A percentile compares a stretch with the other conserved stretches of the same genome.
These are phyloP conservation scores for Evansstolkia leycettana DNA, from an alignment of 495 filamentous ascomycete species.

Conservation along the genomic window DNA sequence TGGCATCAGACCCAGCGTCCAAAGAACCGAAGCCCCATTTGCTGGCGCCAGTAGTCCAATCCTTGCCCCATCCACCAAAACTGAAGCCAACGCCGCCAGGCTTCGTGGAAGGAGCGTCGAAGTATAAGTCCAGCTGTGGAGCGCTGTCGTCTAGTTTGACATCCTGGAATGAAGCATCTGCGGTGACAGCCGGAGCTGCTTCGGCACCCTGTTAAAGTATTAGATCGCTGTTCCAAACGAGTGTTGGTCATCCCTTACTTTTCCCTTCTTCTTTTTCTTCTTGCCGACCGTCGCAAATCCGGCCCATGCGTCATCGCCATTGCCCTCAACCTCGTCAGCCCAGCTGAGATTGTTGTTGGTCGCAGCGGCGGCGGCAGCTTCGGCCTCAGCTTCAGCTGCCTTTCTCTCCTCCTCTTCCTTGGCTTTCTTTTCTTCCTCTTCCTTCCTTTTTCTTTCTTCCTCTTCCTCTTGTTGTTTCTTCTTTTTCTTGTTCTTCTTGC, in stretches of 20 bases:
- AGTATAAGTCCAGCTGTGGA: conserved; percentile 34
- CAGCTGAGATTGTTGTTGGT: conserved; percentile 27
- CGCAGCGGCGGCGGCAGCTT: conserved; percentile 21
- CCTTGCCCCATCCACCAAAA: conserved; percentile 34
- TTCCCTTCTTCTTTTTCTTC: conserved; percentile 41
- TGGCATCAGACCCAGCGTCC: conserved; percentile 12
- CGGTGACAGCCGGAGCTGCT: conserved; percentile 3
- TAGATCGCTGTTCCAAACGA: background rate
- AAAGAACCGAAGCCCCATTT: conserved; percentile 23
- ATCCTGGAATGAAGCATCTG: conserved; percentile 29
- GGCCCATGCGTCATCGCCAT: conserved; percentile 23
- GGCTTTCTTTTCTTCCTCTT: conserved; percentile 20
- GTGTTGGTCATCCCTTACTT: conserved; percentile 17
- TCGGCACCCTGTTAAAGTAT: conserved; percentile 7
- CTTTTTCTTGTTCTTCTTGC: conserved; percentile 25
- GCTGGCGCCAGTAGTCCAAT: conserved; percentile 23
- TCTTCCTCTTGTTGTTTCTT: conserved; percentile 29
- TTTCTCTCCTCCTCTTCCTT: conserved; percentile 15
- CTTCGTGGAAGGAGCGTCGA: conserved; percentile 22
- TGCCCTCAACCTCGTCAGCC: conserved; percentile 25
- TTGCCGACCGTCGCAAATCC: conserved; percentile 21
- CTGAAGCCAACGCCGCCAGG: conserved; percentile 21
- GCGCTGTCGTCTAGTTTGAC: conserved; percentile 28
- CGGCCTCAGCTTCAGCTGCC: conserved; percentile 2
- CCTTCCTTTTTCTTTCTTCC: conserved; percentile 21